Base-by-base conservation (phyloP, 805 yeast species). In the Yarrowia bubula region DNA sequence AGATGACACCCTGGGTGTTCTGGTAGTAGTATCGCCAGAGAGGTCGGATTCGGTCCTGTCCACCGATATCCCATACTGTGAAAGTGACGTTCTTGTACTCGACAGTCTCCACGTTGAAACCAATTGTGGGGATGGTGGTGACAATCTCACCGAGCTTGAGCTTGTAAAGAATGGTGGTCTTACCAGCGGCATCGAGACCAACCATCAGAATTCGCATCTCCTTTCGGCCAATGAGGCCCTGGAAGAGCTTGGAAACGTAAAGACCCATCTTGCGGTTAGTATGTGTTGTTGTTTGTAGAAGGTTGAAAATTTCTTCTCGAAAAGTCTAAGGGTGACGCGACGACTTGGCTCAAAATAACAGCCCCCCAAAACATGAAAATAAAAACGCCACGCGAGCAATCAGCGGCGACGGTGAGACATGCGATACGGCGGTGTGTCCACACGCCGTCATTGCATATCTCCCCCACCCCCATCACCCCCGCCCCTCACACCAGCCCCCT, bases 31-130 rank as follows among this genome's bases (percentile, higher is more conserved):
- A 96, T 86, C 98, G 89, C 98, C 98, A 93, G 79, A 93, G 83
- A 67, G 98, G 97, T 83, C 98, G 90, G 76, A 93, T 93, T 82
- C 92, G 92, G 80, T 92, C 97, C 84, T 93, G 98, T 86, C 98
- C 98, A 89, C 98, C 98, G 73, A 92, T 97, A 86, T 93, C 98
- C 98, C 98, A 92, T 70, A 92, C 97, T 67, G 97, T 91, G 82
- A 92, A 92, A 48, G 96, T 88, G 79, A 92, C 90, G 87, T 92
- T 92, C 83, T 92, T 92, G 84, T 92, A 91, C 83, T 92, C 97
- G 74, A 92, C 97, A 68, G 97, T 92, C 81, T 92, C 98, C 72
- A 92, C 98, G 79, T 92, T 92, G 87, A 92, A 92, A 75, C 98
- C 97, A 79, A 92, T 91, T 71, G 97, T 92, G 79, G 97, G 97